Evolutionary conservation across 768 basidiomycete genomes (phyloP).

Genomic region (Asterophora parasitica): DNA sequence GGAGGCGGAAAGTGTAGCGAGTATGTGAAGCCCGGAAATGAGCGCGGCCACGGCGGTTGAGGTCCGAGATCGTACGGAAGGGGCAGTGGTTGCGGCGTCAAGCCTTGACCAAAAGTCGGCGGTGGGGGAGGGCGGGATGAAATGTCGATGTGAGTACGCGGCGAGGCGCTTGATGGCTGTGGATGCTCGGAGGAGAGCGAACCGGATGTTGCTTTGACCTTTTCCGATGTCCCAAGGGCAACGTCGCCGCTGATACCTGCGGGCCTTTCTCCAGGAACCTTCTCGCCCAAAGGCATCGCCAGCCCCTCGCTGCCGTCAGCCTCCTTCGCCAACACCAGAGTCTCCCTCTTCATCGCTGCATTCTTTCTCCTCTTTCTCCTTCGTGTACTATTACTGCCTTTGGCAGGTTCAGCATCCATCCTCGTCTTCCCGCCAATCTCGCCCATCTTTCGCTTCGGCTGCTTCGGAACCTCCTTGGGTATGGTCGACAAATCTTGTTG

Average conservation of each 20-base stretch:
- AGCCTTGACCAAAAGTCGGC: background rate
- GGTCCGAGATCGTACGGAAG: background rate
- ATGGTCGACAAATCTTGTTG: background rate
- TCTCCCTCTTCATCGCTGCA: background rate
- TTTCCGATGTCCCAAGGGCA: background rate
- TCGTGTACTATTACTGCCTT: too few relatives aligned
- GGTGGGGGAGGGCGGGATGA: background rate
- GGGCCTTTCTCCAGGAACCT: background rate
- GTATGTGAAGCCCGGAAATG: background rate
- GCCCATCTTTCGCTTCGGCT: background rate
- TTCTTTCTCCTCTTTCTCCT: too few relatives aligned
- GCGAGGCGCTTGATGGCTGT: background rate
- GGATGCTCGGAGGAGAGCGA: background rate
- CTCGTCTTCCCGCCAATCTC: background rate
- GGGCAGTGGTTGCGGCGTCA: background rate
- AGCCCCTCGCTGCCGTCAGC: background rate
- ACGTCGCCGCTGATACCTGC: background rate
- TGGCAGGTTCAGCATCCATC: background rate
- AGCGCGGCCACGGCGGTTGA: background rate
- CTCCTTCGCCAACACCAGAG: background rate
- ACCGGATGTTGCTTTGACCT: background rate
- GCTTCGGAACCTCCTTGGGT: background rate
- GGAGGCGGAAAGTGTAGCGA: background rate
- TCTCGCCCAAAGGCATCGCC: too few relatives aligned
- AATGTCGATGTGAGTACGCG: background rate